Percentiles rank a stretch among this genome's conserved stretches.
Evolutionary conservation across 495 filamentous ascomycete species (phyloP).

Genomic region (Aspergillus wentii): DNA sequence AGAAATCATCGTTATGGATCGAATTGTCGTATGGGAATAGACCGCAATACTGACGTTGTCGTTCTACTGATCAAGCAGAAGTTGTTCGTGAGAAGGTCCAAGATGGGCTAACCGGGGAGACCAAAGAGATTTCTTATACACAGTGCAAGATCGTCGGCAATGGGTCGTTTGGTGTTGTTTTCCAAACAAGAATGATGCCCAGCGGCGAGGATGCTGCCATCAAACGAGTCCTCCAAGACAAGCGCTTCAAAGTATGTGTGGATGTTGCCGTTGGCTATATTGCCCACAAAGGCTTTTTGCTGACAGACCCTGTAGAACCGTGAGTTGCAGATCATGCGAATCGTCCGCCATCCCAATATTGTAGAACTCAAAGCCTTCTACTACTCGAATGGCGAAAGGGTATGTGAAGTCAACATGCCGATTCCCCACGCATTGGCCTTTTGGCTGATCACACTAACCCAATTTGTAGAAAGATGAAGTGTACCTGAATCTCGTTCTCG

Average conservation of each 20-base stretch:
- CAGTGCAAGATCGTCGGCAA: slow-evolving; percentile 99
- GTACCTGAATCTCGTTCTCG: slow-evolving; percentile 95
- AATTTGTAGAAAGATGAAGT: slow-evolving; percentile 88
- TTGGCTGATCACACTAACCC: slow-evolving; percentile 10
- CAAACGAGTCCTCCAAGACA: slow-evolving; percentile 97
- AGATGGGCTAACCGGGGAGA: slow-evolving; percentile 94
- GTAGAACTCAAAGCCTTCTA: slow-evolving; percentile 99
- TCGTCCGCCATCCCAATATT: slow-evolving; percentile 97
- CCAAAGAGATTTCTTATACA: slow-evolving; percentile 93
- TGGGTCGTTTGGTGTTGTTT: slow-evolving; percentile 97
- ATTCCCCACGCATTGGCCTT: neutral
- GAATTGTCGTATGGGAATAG: too few species aligned
- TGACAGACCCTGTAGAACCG: slow-evolving; percentile 70
- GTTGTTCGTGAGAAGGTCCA: slow-evolving; percentile 98
- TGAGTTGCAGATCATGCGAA: slow-evolving; percentile 99
- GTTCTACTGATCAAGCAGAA: slow-evolving; percentile 51
- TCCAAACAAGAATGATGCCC: slow-evolving; percentile 96
- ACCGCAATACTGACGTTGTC: slow-evolving; percentile 8
- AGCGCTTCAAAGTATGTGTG: slow-evolving; percentile 85
- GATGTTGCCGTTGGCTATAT: neutral
- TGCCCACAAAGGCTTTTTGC: slow-evolving; percentile 5
- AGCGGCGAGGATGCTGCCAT: slow-evolving; percentile 97
- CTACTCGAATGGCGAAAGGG: slow-evolving; percentile 97
- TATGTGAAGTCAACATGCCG: too few species aligned
- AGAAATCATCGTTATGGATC: slow-evolving; percentile 25